phyloP scores from a whole-genome alignment of 2,329 filamentous ascomycete species.

The Sclerotinia glacialis region DNA sequence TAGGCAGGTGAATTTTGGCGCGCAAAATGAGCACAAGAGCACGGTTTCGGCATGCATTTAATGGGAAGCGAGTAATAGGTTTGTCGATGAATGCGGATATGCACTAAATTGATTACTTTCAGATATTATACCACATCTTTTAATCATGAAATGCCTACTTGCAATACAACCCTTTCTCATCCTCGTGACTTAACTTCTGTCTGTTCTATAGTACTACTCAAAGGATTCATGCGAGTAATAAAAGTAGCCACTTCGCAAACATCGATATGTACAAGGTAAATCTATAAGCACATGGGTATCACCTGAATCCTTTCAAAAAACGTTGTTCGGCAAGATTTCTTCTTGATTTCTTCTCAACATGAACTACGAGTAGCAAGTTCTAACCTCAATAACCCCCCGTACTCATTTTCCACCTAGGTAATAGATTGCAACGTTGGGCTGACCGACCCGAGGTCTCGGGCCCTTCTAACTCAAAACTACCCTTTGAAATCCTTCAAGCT shows the following conservation, averaged over 20 bases:
- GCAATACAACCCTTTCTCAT: too few species aligned
- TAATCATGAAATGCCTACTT: not conserved
- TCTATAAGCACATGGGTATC: too few species aligned
- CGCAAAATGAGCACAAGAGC: not conserved
- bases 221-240: too few species aligned
- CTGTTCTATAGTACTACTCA: too few species aligned
- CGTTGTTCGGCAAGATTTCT: too few species aligned
- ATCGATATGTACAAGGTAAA: not conserved
- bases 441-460: not conserved
- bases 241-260: not conserved
- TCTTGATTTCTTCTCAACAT: too few species aligned
- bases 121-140: slow-evolving; percentile 1
- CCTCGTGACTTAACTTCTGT: too few species aligned
- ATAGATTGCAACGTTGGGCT: not conserved
- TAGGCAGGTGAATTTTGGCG: not conserved
- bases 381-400: not conserved
- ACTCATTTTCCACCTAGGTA: not conserved
- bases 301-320: too few species aligned
- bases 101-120: not conserved
- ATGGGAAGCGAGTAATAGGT: not conserved
- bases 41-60: not conserved
- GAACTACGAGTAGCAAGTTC: not conserved
- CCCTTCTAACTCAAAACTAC: not conserved
- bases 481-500: not conserved
- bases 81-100: too few species aligned